Conservation (phyloP, 2,329 filamentous ascomycete species). For the Elsinoe perseae region DNA sequence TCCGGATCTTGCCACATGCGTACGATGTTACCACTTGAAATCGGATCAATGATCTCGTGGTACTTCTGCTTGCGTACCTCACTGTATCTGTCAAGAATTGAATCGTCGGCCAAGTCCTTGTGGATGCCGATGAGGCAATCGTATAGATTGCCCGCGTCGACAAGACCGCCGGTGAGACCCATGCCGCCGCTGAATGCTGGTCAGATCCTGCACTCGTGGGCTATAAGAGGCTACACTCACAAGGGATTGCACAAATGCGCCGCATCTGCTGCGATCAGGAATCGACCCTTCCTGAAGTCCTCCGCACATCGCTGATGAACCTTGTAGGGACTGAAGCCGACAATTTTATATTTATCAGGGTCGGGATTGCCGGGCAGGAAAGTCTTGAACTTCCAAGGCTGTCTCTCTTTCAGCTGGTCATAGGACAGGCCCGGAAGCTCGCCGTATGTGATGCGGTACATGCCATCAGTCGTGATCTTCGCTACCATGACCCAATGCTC, state of each 20-base stretch:
- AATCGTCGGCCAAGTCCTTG: conserved; percentile 21
- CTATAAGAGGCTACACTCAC: conserved; percentile 14
- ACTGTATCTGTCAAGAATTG: conserved; percentile 30
- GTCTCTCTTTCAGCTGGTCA: conserved; percentile 20
- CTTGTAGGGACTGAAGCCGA: conserved; percentile 33
- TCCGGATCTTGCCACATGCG: conserved; percentile 18
- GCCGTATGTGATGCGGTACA: conserved; percentile 38
- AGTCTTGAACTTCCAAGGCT: conserved; percentile 22
- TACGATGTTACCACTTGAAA: conserved; percentile 20
- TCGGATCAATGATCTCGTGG: conserved; percentile 27
- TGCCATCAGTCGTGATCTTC: conserved; percentile 24
- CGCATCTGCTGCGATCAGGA: conserved; percentile 32
- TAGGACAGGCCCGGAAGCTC: conserved; percentile 26
- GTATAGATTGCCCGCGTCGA: conserved; percentile 21
- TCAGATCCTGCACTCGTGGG: not conserved
- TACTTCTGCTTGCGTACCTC: conserved; percentile 30
- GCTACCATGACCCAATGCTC: conserved; percentile 28
- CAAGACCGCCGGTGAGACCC: conserved; percentile 22
- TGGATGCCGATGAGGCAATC: conserved; percentile 22
- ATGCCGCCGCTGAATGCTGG: conserved; percentile 18
- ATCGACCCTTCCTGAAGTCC: conserved; percentile 26
- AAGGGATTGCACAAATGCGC: conserved; percentile 29
- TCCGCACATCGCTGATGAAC: conserved; percentile 33
- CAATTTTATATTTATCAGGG: conserved; percentile 27
- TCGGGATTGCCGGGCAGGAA: conserved; percentile 21